Percentiles rank a stretch among this genome's conserved stretches.
Conservation (phyloP, 768 basidiomycete genomes). For the Piloderma croceum region DNA sequence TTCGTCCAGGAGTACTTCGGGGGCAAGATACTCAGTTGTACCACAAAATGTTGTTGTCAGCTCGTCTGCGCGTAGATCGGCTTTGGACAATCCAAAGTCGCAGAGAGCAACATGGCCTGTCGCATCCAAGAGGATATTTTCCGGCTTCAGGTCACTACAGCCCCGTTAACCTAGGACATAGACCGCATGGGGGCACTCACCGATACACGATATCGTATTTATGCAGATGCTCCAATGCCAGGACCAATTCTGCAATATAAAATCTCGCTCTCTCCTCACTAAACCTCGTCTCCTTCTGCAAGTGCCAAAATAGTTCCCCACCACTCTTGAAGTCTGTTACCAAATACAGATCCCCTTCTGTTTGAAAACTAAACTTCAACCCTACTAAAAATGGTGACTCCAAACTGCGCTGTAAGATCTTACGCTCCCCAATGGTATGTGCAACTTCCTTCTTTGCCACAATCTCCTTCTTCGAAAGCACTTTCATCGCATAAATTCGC, state of each 20-base stretch:
- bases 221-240: constrained; percentile 95
- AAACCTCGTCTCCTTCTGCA: constrained; percentile 94
- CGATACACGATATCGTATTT: constrained; percentile 96
- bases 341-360: constrained; percentile 89
- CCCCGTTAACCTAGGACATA: constrained; percentile 1
- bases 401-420: constrained; percentile 90
- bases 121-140: constrained; percentile 96
- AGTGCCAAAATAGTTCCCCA: constrained; percentile 97
- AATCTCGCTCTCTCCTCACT: constrained; percentile 90
- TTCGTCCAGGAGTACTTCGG: constrained; percentile 97
- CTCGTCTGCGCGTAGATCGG: constrained; percentile 87
- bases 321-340: constrained; percentile 99
- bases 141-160: constrained; percentile 88
- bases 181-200: constrained; percentile 38
- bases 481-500: constrained; percentile 99
- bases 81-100: constrained; percentile 97
- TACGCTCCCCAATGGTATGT: constrained; percentile 98
- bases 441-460: constrained; percentile 99
- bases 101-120: constrained; percentile 98
- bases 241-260: constrained; percentile 92
- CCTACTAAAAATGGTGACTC: constrained; percentile 98
- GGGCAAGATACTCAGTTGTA: constrained; percentile 97
- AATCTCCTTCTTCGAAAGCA: constrained; percentile 97
- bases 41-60: constrained; percentile 99
- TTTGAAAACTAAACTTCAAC: constrained; percentile 97